Evolutionary conservation across 441 rosid species (phyloP), one percentile per base, ranked within the genome.

Genomic region (Erodium texanum): DNA sequence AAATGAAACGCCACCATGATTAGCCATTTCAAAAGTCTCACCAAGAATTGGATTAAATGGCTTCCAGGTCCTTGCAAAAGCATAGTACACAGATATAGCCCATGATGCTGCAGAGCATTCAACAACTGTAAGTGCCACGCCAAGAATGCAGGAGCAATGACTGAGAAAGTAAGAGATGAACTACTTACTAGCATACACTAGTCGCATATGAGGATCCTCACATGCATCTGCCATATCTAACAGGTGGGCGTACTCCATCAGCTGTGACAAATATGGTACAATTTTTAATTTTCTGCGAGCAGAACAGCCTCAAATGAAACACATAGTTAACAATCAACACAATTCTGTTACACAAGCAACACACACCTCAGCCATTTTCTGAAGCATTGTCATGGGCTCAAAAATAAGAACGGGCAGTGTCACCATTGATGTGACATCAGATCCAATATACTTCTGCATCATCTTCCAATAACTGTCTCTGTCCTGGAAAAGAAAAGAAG

Each of bases 21-120:
- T 90, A 24, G 74, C 80, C 97, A 92, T 73, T 76, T 95, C 98
- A 73, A 82, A 95, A 71, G 98, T 95, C 85, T 95, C 98, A 1
- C 97, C 99, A n/a, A 92, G 95, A 77, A 95, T 89, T 61, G 98
- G 99, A 82, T 95, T 92, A 74, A 95, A 92, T 2, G 97, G 99
- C 80, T 92, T 92, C 98, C 99, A 95, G 15, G 96, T 81, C 64
- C 99, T 88, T 80, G 86, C 86, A 64, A 43, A 81, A 20, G 92
- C 98, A 81, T 79, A 85, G 77, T 92, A 94, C 70, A 94, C 87
- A 32, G 98, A 88, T 71, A 92, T 86, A 72, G 86, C 87, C 91
- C 96, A 94, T 43, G 97, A 86, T 29, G 91, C 96, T 94, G 89
- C 84, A 76, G 76, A 72, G 24, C 62, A 56, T 19, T 56, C 41